Evolutionary conservation across 768 basidiomycete species (phyloP).

Genomic region (Lanmaoa rubissima): DNA sequence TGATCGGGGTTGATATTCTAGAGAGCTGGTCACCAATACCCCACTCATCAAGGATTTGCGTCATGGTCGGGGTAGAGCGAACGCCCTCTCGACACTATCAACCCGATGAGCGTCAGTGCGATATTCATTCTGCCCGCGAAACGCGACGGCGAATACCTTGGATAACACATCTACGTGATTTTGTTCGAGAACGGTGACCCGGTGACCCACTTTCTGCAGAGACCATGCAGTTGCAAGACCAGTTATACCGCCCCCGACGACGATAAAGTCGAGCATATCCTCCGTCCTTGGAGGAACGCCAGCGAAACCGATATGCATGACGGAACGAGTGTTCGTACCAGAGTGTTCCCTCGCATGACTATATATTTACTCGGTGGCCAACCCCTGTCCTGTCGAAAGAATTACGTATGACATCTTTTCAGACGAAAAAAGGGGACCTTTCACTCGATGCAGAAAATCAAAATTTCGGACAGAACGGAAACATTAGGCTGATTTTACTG

Average conservation of each 20-base stretch:
- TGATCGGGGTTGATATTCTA: constrained; percentile 29
- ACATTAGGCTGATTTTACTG: too few species aligned
- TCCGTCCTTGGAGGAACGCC: constrained; percentile 4
- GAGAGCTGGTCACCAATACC: constrained; percentile 45
- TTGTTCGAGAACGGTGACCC: constrained; percentile 53
- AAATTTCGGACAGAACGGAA: too few species aligned
- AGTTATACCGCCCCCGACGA: constrained; percentile 37
- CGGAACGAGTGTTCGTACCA: not conserved
- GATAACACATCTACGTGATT: constrained; percentile 38
- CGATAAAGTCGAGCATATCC: constrained; percentile 20
- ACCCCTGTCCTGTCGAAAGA: too few species aligned
- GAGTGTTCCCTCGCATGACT: too few species aligned
- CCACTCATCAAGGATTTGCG: constrained; percentile 52
- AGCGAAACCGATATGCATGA: constrained; percentile 10
- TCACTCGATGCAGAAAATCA: too few species aligned
- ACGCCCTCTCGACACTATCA: constrained; percentile 37
- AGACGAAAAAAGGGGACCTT: too few species aligned
- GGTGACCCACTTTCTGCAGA: constrained; percentile 53
- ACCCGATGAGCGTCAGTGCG: not conserved
- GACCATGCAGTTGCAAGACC: constrained; percentile 57
- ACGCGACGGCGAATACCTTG: constrained; percentile 23
- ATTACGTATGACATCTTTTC: too few species aligned
- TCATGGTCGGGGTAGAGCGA: constrained; percentile 57
- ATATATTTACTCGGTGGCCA: too few species aligned
- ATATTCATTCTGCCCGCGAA: not conserved